A percentile compares a stretch with the other conserved stretches of the same genome.
Evolutionary conservation across 2,329 filamentous ascomycete species (phyloP).

Genomic region (Aspergillus tanneri): DNA sequence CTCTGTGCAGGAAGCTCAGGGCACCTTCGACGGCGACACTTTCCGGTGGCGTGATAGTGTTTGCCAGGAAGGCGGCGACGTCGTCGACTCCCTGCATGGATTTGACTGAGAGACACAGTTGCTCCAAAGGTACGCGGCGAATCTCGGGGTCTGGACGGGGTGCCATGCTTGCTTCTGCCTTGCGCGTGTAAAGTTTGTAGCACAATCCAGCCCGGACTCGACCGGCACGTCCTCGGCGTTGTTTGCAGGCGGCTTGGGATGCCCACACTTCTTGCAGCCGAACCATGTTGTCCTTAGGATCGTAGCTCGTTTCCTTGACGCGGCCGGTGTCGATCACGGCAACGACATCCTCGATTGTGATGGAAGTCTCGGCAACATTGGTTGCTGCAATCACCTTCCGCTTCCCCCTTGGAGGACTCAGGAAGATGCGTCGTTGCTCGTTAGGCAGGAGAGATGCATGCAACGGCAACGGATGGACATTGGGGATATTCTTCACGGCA

Average conservation of each 20-base stretch:
- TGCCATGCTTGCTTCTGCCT: constrained; percentile 78
- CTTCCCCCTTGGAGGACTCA: constrained; percentile 70
- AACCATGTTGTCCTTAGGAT: constrained; percentile 88
- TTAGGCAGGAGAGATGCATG: constrained; percentile 87
- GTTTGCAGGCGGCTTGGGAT: constrained; percentile 88
- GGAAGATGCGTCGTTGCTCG: constrained; percentile 87
- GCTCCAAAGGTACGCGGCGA: constrained; percentile 85
- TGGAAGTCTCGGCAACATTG: constrained; percentile 96
- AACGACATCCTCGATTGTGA: constrained; percentile 96
- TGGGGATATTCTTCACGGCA: constrained; percentile 62
- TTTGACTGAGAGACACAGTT: constrained; percentile 89
- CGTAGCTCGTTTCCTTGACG: constrained; percentile 95
- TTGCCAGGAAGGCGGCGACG: constrained; percentile 75
- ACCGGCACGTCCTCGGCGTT: constrained; percentile 87
- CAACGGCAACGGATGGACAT: constrained; percentile 77
- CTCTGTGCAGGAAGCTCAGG: constrained; percentile 71
- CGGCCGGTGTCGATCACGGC: constrained; percentile 93
- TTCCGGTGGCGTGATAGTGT: constrained; percentile 86
- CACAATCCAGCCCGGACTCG: constrained; percentile 87
- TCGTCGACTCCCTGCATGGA: constrained; percentile 84
- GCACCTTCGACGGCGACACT: constrained; percentile 83
- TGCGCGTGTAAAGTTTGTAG: constrained; percentile 91
- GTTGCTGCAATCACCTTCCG: constrained; percentile 92
- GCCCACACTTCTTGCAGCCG: constrained; percentile 95
- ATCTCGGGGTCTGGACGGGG: constrained; percentile 93